These are phyloP conservation scores for Mucuna pruriens DNA, from an alignment of 306 rosid genomes.

Conservation along the genomic window DNA sequence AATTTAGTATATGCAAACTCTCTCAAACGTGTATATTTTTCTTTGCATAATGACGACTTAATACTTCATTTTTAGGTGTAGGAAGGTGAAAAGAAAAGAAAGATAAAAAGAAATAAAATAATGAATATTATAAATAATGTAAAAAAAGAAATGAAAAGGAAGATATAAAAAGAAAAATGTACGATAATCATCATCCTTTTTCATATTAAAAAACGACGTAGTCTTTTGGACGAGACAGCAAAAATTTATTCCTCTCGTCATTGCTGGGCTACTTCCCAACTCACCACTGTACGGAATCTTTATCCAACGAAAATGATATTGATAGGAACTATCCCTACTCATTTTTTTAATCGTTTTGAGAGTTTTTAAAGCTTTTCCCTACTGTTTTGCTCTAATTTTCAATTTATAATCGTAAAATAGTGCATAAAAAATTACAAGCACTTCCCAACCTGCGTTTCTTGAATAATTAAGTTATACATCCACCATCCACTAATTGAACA, in stretches of 20 bases:
- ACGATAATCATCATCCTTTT: not conserved
- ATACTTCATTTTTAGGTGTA: not conserved
- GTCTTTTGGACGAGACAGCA: slow-evolving; percentile 45
- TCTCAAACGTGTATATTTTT: not conserved
- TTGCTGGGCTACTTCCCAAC: slow-evolving; percentile 54
- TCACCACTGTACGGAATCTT: slow-evolving; percentile 49
- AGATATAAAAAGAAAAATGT: not conserved
- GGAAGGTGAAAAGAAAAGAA: not conserved
- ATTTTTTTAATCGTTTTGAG: not conserved
- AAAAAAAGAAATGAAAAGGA: not conserved
- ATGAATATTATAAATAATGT: not conserved
- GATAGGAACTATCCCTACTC: slow-evolving; percentile 36
- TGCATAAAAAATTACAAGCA: slow-evolving; percentile 15
- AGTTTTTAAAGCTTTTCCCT: not conserved
- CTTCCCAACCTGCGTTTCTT: slow-evolving; percentile 34
- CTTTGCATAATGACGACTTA: not conserved
- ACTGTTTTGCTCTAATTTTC: slow-evolving; percentile 22
- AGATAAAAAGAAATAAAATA: not conserved
- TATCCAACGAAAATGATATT: slow-evolving; percentile 24
- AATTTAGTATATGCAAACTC: not conserved
- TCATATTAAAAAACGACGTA: not conserved
- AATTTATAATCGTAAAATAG: slow-evolving; percentile 36
- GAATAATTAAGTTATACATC: slow-evolving; percentile 34
- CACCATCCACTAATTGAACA: slow-evolving; percentile 33
- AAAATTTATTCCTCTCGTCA: slow-evolving; percentile 54